Evolutionary conservation across 2,329 filamentous ascomycete species (phyloP).

Genomic region (Huntiella decipiens): DNA sequence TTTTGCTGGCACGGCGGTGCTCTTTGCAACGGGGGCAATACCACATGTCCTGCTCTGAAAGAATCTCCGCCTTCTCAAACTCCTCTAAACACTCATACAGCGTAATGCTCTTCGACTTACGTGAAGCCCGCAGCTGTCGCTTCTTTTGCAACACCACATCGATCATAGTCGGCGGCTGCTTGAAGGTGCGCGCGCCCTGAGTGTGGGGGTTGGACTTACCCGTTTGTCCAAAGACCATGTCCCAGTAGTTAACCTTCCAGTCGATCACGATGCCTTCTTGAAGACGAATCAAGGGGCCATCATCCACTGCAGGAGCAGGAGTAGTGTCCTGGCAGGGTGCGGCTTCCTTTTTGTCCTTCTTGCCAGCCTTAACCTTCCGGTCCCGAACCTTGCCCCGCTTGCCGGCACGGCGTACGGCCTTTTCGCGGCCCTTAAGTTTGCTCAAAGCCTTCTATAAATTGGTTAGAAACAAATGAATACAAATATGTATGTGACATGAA

Average conservation of each 20-base stretch:
- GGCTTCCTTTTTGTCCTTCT: slow-evolving; percentile 20
- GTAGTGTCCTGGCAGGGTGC: slow-evolving; percentile 19
- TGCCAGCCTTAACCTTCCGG: slow-evolving; percentile 12
- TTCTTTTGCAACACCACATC: slow-evolving; percentile 46
- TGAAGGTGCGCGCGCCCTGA: slow-evolving; percentile 42
- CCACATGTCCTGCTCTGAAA: slow-evolving; percentile 94
- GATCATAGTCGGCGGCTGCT: slow-evolving; percentile 30
- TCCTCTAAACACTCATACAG: slow-evolving; percentile 85
- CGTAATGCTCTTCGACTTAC: slow-evolving; percentile 44
- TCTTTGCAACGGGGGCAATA: slow-evolving; percentile 95
- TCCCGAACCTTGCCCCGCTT: slow-evolving; percentile 13
- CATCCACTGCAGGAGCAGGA: slow-evolving; percentile 22
- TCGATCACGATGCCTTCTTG: slow-evolving; percentile 77
- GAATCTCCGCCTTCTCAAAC: slow-evolving; percentile 80
- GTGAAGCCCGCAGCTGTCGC: slow-evolving; percentile 42
- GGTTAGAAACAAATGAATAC: not conserved
- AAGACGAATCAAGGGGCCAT: slow-evolving; percentile 52
- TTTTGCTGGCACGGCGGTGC: slow-evolving; percentile 80
- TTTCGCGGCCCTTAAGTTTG: slow-evolving; percentile 3
- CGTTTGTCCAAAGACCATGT: slow-evolving; percentile 45
- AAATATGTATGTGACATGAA: not conserved
- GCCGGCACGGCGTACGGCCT: slow-evolving; percentile 13
- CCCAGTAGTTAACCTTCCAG: slow-evolving; percentile 54
- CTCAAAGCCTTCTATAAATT: not conserved
- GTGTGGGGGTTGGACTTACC: slow-evolving; percentile 23